Conservation (phyloP, 1,139 yeast species). For the Yamadazyma epiphylla region DNA sequence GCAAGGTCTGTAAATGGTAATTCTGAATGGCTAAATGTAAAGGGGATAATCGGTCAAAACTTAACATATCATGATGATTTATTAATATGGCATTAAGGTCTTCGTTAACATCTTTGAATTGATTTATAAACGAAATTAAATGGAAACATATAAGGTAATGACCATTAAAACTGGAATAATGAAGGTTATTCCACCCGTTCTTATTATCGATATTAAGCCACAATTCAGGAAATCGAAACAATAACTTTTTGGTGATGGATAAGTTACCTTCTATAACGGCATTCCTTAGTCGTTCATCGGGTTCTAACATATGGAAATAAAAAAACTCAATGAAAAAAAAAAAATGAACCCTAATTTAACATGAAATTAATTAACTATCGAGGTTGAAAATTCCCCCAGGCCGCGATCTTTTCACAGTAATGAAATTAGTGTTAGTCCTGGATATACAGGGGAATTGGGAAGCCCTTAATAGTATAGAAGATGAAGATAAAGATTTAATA, state of each 20-base stretch:
- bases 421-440: slow-evolving; percentile 21
- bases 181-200: slow-evolving; percentile 88
- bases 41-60: slow-evolving; percentile 69
- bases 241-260: slow-evolving; percentile 65
- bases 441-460: slow-evolving; percentile 35
- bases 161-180: slow-evolving; percentile 82
- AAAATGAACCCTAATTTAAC: too few species aligned
- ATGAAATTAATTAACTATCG: too few species aligned
- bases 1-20: slow-evolving; percentile 74
- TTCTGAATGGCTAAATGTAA: slow-evolving; percentile 70
- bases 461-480: slow-evolving; percentile 9
- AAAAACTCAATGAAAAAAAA: too few species aligned
- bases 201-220: slow-evolving; percentile 68
- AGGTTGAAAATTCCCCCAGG: too few species aligned
- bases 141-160: slow-evolving; percentile 74
- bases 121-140: slow-evolving; percentile 34
- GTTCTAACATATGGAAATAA: slow-evolving; percentile 55
- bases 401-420: slow-evolving; percentile 1
- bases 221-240: slow-evolving; percentile 71
- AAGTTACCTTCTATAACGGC: slow-evolving; percentile 73
- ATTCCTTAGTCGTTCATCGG: slow-evolving; percentile 63
- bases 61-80: slow-evolving; percentile 32
- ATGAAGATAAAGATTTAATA: slow-evolving; percentile 17
- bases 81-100: slow-evolving; percentile 16
- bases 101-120: slow-evolving; percentile 10